These are phyloP conservation scores for Phytophthora hibernalis DNA, from an alignment of 352 stramenopile species.

Conservation along the genomic window DNA sequence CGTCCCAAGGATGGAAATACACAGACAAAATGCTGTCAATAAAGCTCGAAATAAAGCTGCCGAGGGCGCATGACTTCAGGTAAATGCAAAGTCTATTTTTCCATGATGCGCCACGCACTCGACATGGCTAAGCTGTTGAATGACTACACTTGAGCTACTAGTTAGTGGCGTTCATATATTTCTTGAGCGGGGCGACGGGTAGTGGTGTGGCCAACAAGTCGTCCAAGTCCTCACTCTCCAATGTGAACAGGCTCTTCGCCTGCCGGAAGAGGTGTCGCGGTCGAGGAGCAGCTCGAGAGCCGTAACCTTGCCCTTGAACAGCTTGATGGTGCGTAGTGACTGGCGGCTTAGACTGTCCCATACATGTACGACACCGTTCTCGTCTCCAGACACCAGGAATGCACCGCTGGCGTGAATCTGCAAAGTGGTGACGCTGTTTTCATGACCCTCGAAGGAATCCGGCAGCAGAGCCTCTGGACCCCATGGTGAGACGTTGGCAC, in stretches of 20 bases:
- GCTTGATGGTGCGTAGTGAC: conserved; percentile 67
- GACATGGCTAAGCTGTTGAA: conserved; percentile 14
- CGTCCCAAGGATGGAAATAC: conserved; percentile 43
- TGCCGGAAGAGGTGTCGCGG: conserved; percentile 72
- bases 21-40: not conserved
- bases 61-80: not conserved
- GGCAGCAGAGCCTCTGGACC: conserved; percentile 51
- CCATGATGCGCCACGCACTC: conserved; percentile 15
- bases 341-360: conserved; percentile 77
- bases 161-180: conserved; percentile 68
- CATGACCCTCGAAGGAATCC: conserved; percentile 72
- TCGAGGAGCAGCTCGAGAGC: conserved; percentile 52
- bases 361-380: conserved; percentile 61
- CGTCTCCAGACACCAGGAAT: conserved; percentile 71
- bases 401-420: conserved; percentile 64
- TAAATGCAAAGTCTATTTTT: conserved; percentile 38
- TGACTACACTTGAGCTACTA: conserved; percentile 26
- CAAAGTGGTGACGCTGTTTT: conserved; percentile 62
- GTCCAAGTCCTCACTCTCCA: conserved; percentile 42
- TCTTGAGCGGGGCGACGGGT: conserved; percentile 76
- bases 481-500: conserved; percentile 40
- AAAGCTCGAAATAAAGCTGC: conserved; percentile 21
- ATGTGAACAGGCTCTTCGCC: conserved; percentile 42
- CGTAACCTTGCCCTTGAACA: conserved; percentile 72
- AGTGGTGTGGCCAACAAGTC: conserved; percentile 44